Evolutionary conservation across 495 filamentous ascomycete genomes (phyloP).

Genomic region (Daldinia bambusicola): DNA sequence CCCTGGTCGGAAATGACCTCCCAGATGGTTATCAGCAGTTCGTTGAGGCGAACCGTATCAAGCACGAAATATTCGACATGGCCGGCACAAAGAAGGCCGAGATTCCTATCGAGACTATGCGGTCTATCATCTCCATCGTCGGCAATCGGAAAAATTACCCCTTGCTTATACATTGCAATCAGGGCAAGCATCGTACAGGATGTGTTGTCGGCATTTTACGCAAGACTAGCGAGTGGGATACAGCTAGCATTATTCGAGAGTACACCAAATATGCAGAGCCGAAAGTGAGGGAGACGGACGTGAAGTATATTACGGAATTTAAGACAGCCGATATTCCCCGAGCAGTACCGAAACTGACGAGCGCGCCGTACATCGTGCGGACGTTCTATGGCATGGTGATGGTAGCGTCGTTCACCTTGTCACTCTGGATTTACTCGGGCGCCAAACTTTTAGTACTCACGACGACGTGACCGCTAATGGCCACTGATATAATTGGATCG

Average conservation of each 20-base stretch:
- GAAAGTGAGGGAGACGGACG: constrained; percentile 67
- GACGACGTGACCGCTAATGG: neutral
- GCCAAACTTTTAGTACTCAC: constrained; percentile 22
- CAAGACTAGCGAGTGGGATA: constrained; percentile 69
- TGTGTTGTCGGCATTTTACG: constrained; percentile 80
- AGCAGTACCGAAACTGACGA: neutral
- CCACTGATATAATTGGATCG: neutral
- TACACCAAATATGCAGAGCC: constrained; percentile 73
- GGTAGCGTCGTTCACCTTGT: constrained; percentile 32
- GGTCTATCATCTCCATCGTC: constrained; percentile 69
- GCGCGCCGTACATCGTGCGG: constrained; percentile 7
- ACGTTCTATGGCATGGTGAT: constrained; percentile 37
- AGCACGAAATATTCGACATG: constrained; percentile 75
- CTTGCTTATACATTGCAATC: constrained; percentile 86
- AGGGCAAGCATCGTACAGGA: constrained; percentile 89
- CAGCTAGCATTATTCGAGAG: constrained; percentile 68
- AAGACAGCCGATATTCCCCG: constrained; percentile 43
- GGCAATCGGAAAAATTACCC: constrained; percentile 75
- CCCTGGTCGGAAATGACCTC: constrained; percentile 74
- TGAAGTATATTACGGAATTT: constrained; percentile 60
- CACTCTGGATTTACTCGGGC: constrained; percentile 33
- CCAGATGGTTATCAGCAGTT: constrained; percentile 69
- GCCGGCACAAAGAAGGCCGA: constrained; percentile 78
- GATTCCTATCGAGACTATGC: constrained; percentile 70
- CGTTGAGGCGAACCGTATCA: constrained; percentile 68